Conservation (phyloP, 83 land plant genomes). For the Picea abies region DNA sequence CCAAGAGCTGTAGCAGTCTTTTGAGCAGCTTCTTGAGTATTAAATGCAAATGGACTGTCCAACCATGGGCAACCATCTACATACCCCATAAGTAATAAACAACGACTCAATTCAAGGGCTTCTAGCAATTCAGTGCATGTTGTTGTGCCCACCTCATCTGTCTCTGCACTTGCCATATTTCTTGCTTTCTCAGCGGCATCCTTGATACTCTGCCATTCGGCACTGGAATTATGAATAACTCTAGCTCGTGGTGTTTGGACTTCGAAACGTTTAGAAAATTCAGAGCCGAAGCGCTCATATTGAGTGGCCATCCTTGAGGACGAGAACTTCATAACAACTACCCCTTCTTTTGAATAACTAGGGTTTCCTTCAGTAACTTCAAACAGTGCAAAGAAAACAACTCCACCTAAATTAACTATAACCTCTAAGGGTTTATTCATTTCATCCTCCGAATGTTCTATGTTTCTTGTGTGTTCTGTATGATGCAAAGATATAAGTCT, state of each 20-base stretch:
- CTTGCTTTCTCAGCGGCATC: slow-evolving; percentile 73
- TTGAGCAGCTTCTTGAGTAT: too few species aligned
- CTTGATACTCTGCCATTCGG: slow-evolving; percentile 81
- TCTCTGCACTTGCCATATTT: slow-evolving; percentile 38
- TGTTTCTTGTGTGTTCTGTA: slow-evolving; percentile 61
- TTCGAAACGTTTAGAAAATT: slow-evolving; percentile 85
- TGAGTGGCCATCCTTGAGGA: slow-evolving; percentile 94
- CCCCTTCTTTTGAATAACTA: slow-evolving; percentile 49
- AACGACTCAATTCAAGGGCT: slow-evolving; percentile 80
- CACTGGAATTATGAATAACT: slow-evolving; percentile 64
- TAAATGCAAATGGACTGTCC: too few species aligned
- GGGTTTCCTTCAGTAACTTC: slow-evolving; percentile 34
- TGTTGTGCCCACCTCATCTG: slow-evolving; percentile 67
- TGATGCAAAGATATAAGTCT: slow-evolving; percentile 66
- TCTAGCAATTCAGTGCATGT: slow-evolving; percentile 79
- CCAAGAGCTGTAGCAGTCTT: too few species aligned
- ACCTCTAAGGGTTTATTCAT: slow-evolving; percentile 66
- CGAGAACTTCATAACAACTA: slow-evolving; percentile 82
- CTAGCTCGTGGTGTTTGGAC: slow-evolving; percentile 80
- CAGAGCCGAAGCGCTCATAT: slow-evolving; percentile 91
- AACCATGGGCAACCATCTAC: too few species aligned
- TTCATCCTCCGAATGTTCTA: slow-evolving; percentile 74
- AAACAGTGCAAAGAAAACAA: slow-evolving; percentile 94
- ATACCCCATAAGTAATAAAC: slow-evolving; percentile 85
- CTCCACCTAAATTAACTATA: slow-evolving; percentile 96